Base-by-base conservation (phyloP, 2,329 filamentous ascomycete genomes). In the Aspergillus spinulosporus region DNA sequence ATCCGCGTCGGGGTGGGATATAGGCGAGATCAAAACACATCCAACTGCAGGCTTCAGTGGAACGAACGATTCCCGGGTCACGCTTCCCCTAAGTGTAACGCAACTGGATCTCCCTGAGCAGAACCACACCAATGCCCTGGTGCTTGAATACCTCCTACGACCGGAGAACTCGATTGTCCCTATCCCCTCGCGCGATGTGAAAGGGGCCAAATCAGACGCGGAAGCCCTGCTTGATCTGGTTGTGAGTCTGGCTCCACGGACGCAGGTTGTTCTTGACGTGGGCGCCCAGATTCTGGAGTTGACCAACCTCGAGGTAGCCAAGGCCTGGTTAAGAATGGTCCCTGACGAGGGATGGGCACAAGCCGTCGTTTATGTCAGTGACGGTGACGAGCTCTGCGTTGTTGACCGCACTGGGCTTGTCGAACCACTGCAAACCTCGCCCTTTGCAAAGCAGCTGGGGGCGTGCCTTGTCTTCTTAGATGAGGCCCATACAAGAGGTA, bases 41-140 rank as follows among this genome's bases (percentile, higher is more conserved):
- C 76, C 79, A 0, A 85, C 80, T 0, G 86, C 83, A 0, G 88
- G 88, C 0, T 91, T 91, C 64, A 88, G 85, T 52, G 87, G 88
- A 0, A 91, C 88, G 0, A 87, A 85, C 29, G 87, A 90, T 60
- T 84, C 82, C 0, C 70, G 78, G 9, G 73, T 78, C n/a, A 64
- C 86, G 0, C 73, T 90, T 0, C 87, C 87, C 0, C 63, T 87
- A 0, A 72, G 63, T 1, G 76, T 90, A 0, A 63, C 72, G 0
- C 84, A 88, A 29, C 69, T 81, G 0, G 83, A 89, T 34, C 73
- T 87, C 0, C 63, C 70, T 0, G 70, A 72, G 0, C 83, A 88
- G 39, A 72, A 72, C 1, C 84, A 88, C 49, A 92, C 88, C 0
- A 90, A 90, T 60, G 87, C 88, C 0, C 66, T 84, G 4, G 87